phyloP scores from a whole-genome alignment of 164 flowering plant genomes.

The Santalum album region DNA sequence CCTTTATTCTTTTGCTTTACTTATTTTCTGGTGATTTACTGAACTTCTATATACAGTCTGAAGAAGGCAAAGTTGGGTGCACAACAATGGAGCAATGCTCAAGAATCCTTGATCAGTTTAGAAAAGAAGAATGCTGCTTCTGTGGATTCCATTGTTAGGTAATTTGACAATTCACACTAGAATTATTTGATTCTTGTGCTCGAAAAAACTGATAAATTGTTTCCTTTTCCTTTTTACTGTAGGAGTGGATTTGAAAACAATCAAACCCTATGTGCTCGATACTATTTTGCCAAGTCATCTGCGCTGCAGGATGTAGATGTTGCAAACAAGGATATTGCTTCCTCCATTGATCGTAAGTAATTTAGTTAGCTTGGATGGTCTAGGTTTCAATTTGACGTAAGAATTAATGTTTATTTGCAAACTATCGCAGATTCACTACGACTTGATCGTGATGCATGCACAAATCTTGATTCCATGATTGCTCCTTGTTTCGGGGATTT shows the following conservation, averaged over 20 bases:
- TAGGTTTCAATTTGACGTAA: slow-evolving; percentile 1
- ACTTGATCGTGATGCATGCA: slow-evolving; percentile 86
- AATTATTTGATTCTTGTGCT: no score
- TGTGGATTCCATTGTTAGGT: slow-evolving; percentile 73
- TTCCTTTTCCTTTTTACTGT: background rate
- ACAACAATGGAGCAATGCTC: slow-evolving; percentile 82
- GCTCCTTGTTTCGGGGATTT: slow-evolving; percentile 74
- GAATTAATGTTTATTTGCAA: background rate
- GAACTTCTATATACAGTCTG: no score
- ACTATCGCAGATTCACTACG: slow-evolving; percentile 68
- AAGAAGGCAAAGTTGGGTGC: slow-evolving; percentile 57
- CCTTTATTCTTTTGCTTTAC: background rate
- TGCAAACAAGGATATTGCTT: slow-evolving; percentile 56
- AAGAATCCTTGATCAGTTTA: slow-evolving; percentile 67
- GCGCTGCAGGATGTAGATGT: slow-evolving; percentile 61
- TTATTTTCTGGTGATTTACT: background rate
- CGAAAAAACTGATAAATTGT: no score
- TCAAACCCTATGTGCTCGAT: slow-evolving; percentile 42
- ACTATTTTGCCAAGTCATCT: slow-evolving; percentile 74
- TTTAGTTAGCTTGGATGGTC: background rate
- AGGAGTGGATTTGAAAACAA: slow-evolving; percentile 80
- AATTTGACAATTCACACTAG: slow-evolving; percentile 5
- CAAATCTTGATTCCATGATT: slow-evolving; percentile 67
- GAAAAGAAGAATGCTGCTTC: slow-evolving; percentile 75
- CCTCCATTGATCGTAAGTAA: slow-evolving; percentile 71